Conservation (phyloP, 352 stramenopile species). For the Phytophthora citrophthora region DNA sequence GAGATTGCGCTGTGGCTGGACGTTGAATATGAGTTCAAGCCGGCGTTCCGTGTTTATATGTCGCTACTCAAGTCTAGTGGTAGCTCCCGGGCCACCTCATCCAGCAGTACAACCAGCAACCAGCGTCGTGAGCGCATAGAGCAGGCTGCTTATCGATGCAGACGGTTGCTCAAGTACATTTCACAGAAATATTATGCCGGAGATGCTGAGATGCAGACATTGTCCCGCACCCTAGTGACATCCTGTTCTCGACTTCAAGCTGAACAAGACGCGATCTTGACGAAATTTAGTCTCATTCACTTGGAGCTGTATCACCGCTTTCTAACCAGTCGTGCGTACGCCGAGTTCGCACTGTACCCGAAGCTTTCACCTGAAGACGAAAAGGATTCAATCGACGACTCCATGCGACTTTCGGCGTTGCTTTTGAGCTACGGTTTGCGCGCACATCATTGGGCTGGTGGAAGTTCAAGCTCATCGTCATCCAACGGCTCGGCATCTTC, state of each 20-base stretch:
- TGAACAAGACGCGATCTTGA: constrained; percentile 84
- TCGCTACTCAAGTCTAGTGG: constrained; percentile 59
- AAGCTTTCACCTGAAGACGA: constrained; percentile 60
- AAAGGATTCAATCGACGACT: constrained; percentile 70
- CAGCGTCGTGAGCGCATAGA: constrained; percentile 69
- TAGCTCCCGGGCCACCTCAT: constrained; percentile 20
- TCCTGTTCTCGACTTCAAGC: constrained; percentile 71
- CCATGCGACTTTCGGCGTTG: constrained; percentile 69
- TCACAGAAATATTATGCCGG: constrained; percentile 86
- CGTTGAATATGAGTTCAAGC: constrained; percentile 90
- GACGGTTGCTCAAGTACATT: constrained; percentile 83
- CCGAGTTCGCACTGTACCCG: constrained; percentile 85
- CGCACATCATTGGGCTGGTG: constrained; percentile 71
- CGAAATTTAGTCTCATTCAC: constrained; percentile 88
- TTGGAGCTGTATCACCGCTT: constrained; percentile 88
- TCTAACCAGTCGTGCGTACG: constrained; percentile 82
- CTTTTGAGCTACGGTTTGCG: constrained; percentile 84
- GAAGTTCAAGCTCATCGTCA: constrained; percentile 23
- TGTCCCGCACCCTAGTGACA: constrained; percentile 72
- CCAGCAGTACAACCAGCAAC: constrained; percentile 24
- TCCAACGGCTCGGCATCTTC: constrained; percentile 29
- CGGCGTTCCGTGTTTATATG: constrained; percentile 76
- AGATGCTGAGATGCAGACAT: constrained; percentile 72
- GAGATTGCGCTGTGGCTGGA: constrained; percentile 88
- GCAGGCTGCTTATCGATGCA: constrained; percentile 61